A percentile compares a stretch with the other conserved stretches of the same genome.
phyloP scores from a whole-genome alignment of 2,329 filamentous ascomycete genomes.

The Dactylellina leptospora region DNA sequence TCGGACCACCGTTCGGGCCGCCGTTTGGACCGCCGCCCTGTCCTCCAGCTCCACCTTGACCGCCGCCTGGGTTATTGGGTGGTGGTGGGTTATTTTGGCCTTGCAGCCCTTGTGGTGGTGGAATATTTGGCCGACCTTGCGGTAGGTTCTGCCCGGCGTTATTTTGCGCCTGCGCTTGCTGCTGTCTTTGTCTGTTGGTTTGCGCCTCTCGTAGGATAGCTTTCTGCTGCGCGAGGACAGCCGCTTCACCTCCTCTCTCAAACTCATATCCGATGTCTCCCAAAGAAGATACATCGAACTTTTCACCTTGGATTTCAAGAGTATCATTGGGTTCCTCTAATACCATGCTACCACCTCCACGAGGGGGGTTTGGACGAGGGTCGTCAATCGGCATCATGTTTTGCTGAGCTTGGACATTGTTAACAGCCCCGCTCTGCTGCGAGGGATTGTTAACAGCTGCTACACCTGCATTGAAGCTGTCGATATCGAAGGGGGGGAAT shows the following conservation, averaged over 20 bases:
- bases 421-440: background rate
- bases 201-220: background rate
- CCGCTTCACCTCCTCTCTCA: background rate
- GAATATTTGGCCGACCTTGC: background rate
- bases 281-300: background rate
- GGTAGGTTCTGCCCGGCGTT: background rate
- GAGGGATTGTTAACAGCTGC: background rate
- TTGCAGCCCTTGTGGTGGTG: background rate
- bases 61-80: no score
- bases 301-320: background rate
- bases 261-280: constrained; percentile 4
- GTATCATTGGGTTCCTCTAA: background rate
- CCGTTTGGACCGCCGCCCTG: no score
- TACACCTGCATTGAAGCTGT: background rate
- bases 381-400: background rate
- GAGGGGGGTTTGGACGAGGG: background rate
- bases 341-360: background rate
- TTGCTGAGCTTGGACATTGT: background rate
- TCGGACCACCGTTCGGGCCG: no score
- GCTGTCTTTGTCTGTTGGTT: background rate
- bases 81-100: background rate
- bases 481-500: no score
- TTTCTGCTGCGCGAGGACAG: background rate
- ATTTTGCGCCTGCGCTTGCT: background rate
- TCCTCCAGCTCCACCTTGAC: no score